Conservation (phyloP, 306 rosid genomes). For the Nissolia schottii region DNA sequence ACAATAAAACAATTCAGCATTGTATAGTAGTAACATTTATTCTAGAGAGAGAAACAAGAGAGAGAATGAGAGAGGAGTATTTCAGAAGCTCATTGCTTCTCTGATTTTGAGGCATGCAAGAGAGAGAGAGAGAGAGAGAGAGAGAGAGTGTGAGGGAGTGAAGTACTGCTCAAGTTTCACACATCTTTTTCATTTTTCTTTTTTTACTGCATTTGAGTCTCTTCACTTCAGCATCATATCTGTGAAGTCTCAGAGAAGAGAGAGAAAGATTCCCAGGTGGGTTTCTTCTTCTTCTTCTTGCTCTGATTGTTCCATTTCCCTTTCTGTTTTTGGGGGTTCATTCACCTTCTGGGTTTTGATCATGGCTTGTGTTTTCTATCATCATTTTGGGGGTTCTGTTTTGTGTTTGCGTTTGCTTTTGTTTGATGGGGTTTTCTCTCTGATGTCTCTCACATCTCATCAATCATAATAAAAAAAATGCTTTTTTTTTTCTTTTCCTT, state of each 20-base stretch:
- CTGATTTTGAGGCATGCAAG: constrained; percentile 88
- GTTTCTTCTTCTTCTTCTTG: background rate
- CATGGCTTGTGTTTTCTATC: background rate
- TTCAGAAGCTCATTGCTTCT: constrained; percentile 85
- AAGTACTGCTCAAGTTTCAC: constrained; percentile 64
- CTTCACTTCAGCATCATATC: constrained; percentile 29
- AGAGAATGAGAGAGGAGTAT: constrained; percentile 40
- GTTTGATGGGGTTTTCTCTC: background rate
- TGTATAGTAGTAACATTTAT: constrained; percentile 23
- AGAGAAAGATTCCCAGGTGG: constrained; percentile 31
- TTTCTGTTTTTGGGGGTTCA: background rate
- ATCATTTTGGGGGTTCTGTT: constrained; percentile 18
- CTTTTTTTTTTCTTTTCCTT: background rate
- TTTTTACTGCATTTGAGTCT: constrained; percentile 40
- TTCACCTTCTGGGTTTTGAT: constrained; percentile 21
- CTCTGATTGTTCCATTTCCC: background rate
- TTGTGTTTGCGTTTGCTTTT: no score
- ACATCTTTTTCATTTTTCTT: constrained; percentile 17
- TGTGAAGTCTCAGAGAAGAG: constrained; percentile 20
- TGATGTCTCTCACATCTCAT: constrained; percentile 4
- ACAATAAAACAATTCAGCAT: constrained; percentile 2
- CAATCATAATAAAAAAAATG: constrained; percentile 6
- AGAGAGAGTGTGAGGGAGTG: constrained; percentile 22
- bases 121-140: constrained; percentile 24
- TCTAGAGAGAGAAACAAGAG: constrained; percentile 29